These are phyloP conservation scores for Chrysanthemum makinoi DNA, from an alignment of 129 eudicot genomes.

Conservation along the genomic window DNA sequence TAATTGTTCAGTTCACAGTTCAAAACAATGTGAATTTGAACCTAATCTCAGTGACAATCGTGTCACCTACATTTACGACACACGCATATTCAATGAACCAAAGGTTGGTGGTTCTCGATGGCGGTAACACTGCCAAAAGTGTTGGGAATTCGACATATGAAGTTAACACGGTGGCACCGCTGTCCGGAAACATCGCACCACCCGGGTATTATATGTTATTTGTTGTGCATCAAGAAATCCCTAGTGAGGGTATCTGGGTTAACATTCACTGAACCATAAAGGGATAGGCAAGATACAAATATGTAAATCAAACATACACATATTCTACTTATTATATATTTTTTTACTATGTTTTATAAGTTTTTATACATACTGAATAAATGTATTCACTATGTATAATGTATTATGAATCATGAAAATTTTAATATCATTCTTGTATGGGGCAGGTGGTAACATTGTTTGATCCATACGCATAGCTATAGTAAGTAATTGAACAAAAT, in stretches of 20 bases:
- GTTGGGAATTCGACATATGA: slow-evolving; percentile 36
- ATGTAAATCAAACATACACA: background rate
- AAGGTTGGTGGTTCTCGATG: slow-evolving; percentile 51
- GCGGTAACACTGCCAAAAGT: slow-evolving; percentile 11
- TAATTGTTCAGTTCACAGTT: slow-evolving; percentile 36
- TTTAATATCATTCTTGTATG: too few relatives aligned
- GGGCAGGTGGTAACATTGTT: too few relatives aligned
- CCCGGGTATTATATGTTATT: slow-evolving; percentile 58
- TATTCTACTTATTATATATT: background rate
- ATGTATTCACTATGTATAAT: too few relatives aligned
- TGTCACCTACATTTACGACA: slow-evolving; percentile 71
- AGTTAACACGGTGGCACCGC: slow-evolving; percentile 38
- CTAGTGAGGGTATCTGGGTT: slow-evolving; percentile 84
- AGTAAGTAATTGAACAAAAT: too few relatives aligned
- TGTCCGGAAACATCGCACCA: slow-evolving; percentile 49
- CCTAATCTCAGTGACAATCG: slow-evolving; percentile 46
- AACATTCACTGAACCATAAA: slow-evolving; percentile 22
- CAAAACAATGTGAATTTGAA: slow-evolving; percentile 21
- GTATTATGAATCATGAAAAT: too few relatives aligned
- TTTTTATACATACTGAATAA: too few relatives aligned
- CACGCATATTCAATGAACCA: slow-evolving; percentile 90
- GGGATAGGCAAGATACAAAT: background rate
- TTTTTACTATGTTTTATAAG: background rate
- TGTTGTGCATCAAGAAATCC: slow-evolving; percentile 62
- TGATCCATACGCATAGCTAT: too few relatives aligned